Conservation (phyloP, 2,329 filamentous ascomycete species). For the Ascochyta clinopodiicola region DNA sequence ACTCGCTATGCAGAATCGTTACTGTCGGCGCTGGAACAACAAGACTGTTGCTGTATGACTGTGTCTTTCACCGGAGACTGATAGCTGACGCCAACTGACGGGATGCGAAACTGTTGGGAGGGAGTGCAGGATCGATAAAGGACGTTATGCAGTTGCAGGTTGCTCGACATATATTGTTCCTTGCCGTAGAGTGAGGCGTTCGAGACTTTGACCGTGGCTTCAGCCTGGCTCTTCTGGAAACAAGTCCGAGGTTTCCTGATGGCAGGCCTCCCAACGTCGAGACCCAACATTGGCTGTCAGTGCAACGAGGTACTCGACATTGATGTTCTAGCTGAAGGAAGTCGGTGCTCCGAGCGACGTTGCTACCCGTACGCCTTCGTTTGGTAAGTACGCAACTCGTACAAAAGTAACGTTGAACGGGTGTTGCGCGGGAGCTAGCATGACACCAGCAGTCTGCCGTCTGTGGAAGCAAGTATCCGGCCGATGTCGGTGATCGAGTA, state of each 20-base stretch:
- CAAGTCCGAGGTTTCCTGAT: background rate
- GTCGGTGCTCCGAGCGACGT: constrained; percentile 4
- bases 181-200: constrained; percentile 2
- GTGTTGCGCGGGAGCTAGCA: constrained; percentile 16
- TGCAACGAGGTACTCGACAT: constrained; percentile 8
- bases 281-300: background rate
- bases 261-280: background rate
- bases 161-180: constrained; percentile 10
- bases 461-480: constrained; percentile 21
- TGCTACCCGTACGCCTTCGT: constrained; percentile 5
- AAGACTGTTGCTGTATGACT: constrained; percentile 6
- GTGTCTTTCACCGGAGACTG: constrained; percentile 1
- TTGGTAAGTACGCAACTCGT: background rate
- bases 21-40: background rate
- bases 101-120: constrained; percentile 17
- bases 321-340: constrained; percentile 4
- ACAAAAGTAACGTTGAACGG: constrained; percentile 15
- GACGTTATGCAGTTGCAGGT: constrained; percentile 8
- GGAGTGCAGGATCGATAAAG: constrained; percentile 11
- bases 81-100: constrained; percentile 2
- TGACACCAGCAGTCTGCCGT: constrained; percentile 28
- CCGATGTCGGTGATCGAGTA: constrained; percentile 34
- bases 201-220: background rate
- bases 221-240: constrained; percentile 1
- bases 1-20: background rate